Conservation (phyloP, 139 green algal species). For the Nannochloris sp. region DNA sequence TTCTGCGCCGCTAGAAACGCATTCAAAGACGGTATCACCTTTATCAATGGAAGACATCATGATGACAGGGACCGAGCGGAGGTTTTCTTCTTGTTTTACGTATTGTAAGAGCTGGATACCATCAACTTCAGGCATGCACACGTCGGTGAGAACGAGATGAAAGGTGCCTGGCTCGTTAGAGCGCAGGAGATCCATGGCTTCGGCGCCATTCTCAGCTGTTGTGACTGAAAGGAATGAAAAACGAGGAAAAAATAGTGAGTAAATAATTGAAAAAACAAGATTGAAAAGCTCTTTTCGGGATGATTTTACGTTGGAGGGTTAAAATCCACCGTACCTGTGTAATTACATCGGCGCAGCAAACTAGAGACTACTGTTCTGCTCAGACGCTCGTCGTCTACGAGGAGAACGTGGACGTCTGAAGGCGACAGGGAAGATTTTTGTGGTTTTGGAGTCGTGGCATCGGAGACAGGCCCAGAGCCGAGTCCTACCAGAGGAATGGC, state of each 20-base stretch:
- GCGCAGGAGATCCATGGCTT: slow-evolving; percentile 68
- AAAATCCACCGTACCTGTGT: slow-evolving; percentile 49
- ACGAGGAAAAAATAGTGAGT: not conserved
- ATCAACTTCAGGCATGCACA: slow-evolving; percentile 86
- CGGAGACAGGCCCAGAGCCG: too few relatives aligned
- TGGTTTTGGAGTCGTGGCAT: too few relatives aligned
- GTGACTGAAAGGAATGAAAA: slow-evolving; percentile 46
- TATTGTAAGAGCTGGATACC: slow-evolving; percentile 73
- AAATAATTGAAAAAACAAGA: not conserved
- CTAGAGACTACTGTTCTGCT: slow-evolving; percentile 63
- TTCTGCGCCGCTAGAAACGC: slow-evolving; percentile 73
- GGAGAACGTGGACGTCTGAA: slow-evolving; percentile 58
- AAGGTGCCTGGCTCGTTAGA: slow-evolving; percentile 53
- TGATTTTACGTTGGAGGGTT: not conserved
- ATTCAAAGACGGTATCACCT: slow-evolving; percentile 71
- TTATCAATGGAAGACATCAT: slow-evolving; percentile 88
- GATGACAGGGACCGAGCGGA: slow-evolving; percentile 73
- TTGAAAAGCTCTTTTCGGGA: not conserved
- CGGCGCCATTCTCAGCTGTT: slow-evolving; percentile 52
- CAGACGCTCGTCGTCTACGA: slow-evolving; percentile 83
- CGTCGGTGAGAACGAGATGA: slow-evolving; percentile 79
- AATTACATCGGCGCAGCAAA: slow-evolving; percentile 70
- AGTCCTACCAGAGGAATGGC: too few relatives aligned
- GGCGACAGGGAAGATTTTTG: too few relatives aligned
- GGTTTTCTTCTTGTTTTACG: slow-evolving; percentile 50